Base-by-base conservation (phyloP, 768 basidiomycete genomes). In the Phanerodontia chrysosporium region DNA sequence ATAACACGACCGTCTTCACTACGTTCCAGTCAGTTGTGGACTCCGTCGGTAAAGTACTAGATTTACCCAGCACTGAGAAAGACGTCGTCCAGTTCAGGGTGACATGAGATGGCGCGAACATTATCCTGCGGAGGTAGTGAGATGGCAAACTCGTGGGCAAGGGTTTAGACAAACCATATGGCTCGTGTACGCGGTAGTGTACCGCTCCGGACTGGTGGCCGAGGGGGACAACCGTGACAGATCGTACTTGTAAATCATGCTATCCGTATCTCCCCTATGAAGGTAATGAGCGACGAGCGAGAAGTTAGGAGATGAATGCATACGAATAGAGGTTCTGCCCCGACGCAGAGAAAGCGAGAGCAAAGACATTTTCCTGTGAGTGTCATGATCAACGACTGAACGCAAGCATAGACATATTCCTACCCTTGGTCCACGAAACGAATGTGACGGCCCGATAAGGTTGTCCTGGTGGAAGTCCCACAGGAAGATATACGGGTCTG, bases 1-100 rank as follows among this genome's bases (percentile, higher is more conserved):
- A 84, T 66, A 57, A 92, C 78, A 54, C 77, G 77, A 0, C 90
- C 90, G 65, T 90, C 87, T 66, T 90, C 87, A 62, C 90, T 91
- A 63, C 10, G 39, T 35, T 35, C n/a, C 24, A 30, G 32, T 7
- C 48, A 44, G 4, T 14, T 48, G 22, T 32, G 21, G 28, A 48
- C 4, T 39, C 4, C 7, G 45, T 28, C 25, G 4, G n/a, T 49
- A 25, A 28, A 16, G 28, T 5, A 25, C 49, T n/a, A 18, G 30
- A 48, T 6, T 72, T 66, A 85, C 89, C 87, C 83, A n/a, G 81
- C 87, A 62, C 82, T 88, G 60, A 92, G 65, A 61, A 87, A 85
- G 0, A 90, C 60, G 24, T 88, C 84, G 27, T 92, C 89, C 44
- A 83, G 78, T 36, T 72, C 71, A n/a, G 87, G 81, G 66, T 90